Evolutionary conservation across 1,139 yeast genomes (phyloP), one percentile per base, ranked within the genome.

Genomic region (Hanseniaspora uvarum): DNA sequence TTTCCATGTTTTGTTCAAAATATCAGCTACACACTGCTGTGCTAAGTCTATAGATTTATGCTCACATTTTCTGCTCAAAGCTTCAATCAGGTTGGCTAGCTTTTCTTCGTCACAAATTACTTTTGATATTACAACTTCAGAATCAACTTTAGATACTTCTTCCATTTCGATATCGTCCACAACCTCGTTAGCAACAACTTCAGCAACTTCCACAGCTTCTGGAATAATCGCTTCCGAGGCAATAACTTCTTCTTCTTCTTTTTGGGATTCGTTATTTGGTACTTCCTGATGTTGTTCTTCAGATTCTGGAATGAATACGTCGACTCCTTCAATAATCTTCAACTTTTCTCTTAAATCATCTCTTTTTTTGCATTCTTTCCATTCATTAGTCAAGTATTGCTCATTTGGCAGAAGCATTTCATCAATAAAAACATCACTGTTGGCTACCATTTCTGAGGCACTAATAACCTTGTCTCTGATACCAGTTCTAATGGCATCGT

Each of bases 361-460:
- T 58, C 97, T 76, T 53, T 71, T 74, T 55, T 85, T 77, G 65
- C 89, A 73, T 34, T 79, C 84, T 59, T 77, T 81, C 71, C 97
- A 92, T 51, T 89, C 86, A 55, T 76, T 76, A 44, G 83, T 66
- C 58, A 92, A 83, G 53, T 37, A 30, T 2, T 16, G 30, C 26
- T 50, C 53, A 43, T 28, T 80, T 86, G 0, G 88, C 81, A 38
- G 79, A 75, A 47, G 83, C 79, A 60, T 81, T 58, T 94, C 99
- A 62, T 94, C 98, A 53, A 92, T 77, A 11, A 94, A 95, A 65
- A 94, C 94, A 67, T 88, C 95, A 0, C 96, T 96, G 70, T 92
- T 89, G 10, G 97, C 94, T 64, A 80, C 77, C 97, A 94, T 88
- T 68, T 94, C 98, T 57, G 92, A 86, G 0, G 97, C 96, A 65